phyloP scores from a whole-genome alignment of 2,329 filamentous ascomycete species.

The Talaromyces sp. region DNA sequence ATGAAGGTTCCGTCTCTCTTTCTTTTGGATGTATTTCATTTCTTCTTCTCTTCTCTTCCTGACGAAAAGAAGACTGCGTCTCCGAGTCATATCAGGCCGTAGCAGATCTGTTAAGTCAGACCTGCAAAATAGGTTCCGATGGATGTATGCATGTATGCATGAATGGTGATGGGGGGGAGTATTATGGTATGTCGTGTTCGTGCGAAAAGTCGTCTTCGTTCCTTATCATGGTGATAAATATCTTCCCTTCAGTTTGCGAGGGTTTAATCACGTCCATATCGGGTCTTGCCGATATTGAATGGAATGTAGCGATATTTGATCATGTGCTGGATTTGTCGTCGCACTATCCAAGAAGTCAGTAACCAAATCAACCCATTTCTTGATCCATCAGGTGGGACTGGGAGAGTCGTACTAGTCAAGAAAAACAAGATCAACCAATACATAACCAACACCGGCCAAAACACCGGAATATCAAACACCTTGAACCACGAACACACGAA shows the following conservation, averaged over 20 bases:
- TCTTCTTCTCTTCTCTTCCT: not conserved
- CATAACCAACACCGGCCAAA: slow-evolving; percentile 97
- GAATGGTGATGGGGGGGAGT: not conserved
- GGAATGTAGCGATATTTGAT: slow-evolving; percentile 99
- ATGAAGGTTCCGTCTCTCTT: slow-evolving; percentile 5
- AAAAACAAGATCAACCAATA: slow-evolving; percentile 98
- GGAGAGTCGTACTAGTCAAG: slow-evolving; percentile 74
- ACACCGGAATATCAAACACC: slow-evolving; percentile 94
- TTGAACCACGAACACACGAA: slow-evolving; percentile 91
- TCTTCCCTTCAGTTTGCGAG: not conserved
- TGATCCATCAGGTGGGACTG: too few relatives aligned
- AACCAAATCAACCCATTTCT: not conserved
- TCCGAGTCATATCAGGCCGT: slow-evolving; percentile 7
- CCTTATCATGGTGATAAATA: not conserved
- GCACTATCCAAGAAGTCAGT: slow-evolving; percentile 59
- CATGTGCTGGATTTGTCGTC: slow-evolving; percentile 99
- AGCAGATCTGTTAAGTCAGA: slow-evolving; percentile 4
- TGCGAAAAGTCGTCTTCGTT: slow-evolving; percentile 8
- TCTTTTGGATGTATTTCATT: not conserved
- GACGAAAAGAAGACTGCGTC: not conserved
- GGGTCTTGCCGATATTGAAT: slow-evolving; percentile 86
- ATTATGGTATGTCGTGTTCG: slow-evolving; percentile 1
- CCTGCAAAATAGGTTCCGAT: not conserved
- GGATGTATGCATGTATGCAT: not conserved
- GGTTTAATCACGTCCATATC: slow-evolving; percentile 54